Evolutionary conservation across 176 grass and related monocot species (phyloP), one percentile per base, ranked within the genome.

Genomic region (Zizania latifolia): DNA sequence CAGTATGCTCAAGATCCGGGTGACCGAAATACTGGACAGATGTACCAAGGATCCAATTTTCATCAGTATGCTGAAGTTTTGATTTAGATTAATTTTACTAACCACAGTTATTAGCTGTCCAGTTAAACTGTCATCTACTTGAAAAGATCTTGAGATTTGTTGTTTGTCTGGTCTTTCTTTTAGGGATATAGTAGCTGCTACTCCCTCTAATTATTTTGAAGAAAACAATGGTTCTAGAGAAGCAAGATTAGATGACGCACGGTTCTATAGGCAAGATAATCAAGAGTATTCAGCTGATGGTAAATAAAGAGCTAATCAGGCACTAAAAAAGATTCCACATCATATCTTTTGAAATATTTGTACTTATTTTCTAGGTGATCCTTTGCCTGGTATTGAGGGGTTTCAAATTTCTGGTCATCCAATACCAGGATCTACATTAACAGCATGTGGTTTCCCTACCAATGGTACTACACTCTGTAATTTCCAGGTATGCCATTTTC

Each of bases 401-500:
- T 99, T 99, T 81, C 95, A 94, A 90, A 99, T 99, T 85, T 62
- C 37, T 68, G 95, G 91, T 34, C 82, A 92, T 16, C 82, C 91
- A 78, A 84, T 16, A 71, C 91, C 89, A 59, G 91, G 91, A 65
- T 79, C 10, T 37, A 78, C 17, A 46, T 79, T 99, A 78, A 87
- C 3, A 62, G 95, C 91, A 57, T 88, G 88, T 80, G 95, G 95
- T 64, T 92, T 77, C 69, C 86, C 91, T 59, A 86, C 68, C 68
- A 94, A 99, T 79, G 95, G 95, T 62, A 99, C 95, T 54, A 99
- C 91, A 50, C 91, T 94, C 75, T 99, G 89, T 59, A 88, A 90
- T 89, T 99, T 99, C 80, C 95, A 99, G 91, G 95, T 99, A 84
- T 62, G 34, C 62, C 35, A 56, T 70, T 58, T 71, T 66, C 34